Conservation (phyloP, 2,329 filamentous ascomycete genomes). For the Penicillium expansum region DNA sequence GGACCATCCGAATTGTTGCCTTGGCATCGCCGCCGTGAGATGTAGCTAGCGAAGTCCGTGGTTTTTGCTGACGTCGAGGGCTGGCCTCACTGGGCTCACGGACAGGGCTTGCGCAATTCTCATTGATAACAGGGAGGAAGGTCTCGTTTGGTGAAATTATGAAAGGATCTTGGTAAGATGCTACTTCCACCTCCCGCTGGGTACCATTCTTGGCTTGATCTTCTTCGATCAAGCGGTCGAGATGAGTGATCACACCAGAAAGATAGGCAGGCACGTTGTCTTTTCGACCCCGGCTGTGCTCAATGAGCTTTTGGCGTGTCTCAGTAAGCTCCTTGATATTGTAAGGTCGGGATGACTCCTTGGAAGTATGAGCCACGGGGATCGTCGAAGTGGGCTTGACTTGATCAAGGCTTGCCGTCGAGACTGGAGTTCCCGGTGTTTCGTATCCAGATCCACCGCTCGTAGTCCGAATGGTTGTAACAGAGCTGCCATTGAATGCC, state of each 20-base stretch:
- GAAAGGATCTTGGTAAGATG: conserved; percentile 18
- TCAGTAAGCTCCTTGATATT: conserved; percentile 57
- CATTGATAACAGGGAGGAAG: conserved; percentile 52
- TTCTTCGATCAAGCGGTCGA: conserved; percentile 56
- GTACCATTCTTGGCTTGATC: conserved; percentile 20
- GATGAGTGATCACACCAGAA: conserved; percentile 58
- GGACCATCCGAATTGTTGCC: conserved; percentile 58
- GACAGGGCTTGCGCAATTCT: conserved; percentile 40
- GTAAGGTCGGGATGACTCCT: conserved; percentile 51
- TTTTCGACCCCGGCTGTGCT: conserved; percentile 46
- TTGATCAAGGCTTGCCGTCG: conserved; percentile 32
- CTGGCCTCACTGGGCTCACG: conserved; percentile 11
- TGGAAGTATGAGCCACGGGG: conserved; percentile 36
- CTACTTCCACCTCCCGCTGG: conserved; percentile 2
- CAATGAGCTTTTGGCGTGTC: conserved; percentile 57
- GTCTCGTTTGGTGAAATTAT: conserved; percentile 16
- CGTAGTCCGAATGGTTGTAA: conserved; percentile 50
- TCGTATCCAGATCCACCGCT: conserved; percentile 45
- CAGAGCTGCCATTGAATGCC: conserved; percentile 73
- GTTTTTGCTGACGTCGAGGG: conserved; percentile 12
- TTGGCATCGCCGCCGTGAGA: conserved; percentile 25
- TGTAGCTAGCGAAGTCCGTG: not conserved
- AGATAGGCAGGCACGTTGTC: conserved; percentile 51
- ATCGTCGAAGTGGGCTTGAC: conserved; percentile 14
- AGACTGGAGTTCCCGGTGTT: conserved; percentile 52